Percentiles rank a stretch among this genome's conserved stretches.
phyloP scores from a whole-genome alignment of 1,139 yeast genomes.

The Yamadazyma conglobata region DNA sequence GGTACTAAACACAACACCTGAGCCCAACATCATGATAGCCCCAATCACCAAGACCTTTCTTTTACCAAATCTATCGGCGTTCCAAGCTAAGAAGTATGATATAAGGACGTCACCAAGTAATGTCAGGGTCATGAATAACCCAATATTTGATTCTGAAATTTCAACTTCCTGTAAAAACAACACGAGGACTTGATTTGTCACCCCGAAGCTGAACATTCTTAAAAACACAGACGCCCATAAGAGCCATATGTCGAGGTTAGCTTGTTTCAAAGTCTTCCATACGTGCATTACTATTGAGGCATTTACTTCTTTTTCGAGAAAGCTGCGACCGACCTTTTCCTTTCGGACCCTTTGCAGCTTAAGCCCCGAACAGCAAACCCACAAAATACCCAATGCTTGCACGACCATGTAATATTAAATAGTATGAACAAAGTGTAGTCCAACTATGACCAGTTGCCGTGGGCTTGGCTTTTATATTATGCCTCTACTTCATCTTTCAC shows the following conservation, averaged over 20 bases:
- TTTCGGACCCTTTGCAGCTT: no score
- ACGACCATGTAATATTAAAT: no score
- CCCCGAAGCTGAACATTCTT: slow-evolving; percentile 74
- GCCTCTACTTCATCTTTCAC: no score
- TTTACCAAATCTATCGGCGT: slow-evolving; percentile 75
- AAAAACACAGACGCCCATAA: slow-evolving; percentile 71
- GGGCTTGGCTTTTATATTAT: no score
- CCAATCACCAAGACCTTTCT: slow-evolving; percentile 65
- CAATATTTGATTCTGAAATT: slow-evolving; percentile 58
- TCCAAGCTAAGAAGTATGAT: slow-evolving; percentile 71
- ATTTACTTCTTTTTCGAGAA: background rate
- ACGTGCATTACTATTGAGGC: slow-evolving; percentile 5
- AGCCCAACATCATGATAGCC: slow-evolving; percentile 60
- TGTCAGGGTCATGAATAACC: slow-evolving; percentile 80
- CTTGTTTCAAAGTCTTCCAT: slow-evolving; percentile 20
- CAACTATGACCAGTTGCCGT: no score
- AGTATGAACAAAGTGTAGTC: no score
- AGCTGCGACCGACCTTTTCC: no score
- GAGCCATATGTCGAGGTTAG: slow-evolving; percentile 54
- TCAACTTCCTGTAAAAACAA: slow-evolving; percentile 59
- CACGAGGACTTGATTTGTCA: slow-evolving; percentile 77
- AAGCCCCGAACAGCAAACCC: no score
- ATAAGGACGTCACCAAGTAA: slow-evolving; percentile 74
- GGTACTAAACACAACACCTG: slow-evolving; percentile 64
- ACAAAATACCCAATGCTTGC: no score